These are phyloP conservation scores for Brasilioporus rufonigricans DNA, from an alignment of 768 basidiomycete genomes.

Conservation along the genomic window DNA sequence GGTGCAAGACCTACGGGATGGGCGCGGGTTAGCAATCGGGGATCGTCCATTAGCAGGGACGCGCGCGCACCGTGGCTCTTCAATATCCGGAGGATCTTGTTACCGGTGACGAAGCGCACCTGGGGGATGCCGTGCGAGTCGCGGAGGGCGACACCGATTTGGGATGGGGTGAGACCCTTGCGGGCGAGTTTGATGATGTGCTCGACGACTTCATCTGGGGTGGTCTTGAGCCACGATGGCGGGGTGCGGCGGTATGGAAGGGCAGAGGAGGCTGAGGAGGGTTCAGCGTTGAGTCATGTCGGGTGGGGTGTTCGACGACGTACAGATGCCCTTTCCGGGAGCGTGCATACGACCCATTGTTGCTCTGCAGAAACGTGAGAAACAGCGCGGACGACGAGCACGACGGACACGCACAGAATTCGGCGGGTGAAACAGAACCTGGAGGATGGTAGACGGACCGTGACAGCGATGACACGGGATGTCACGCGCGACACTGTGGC, in stretches of 20 bases:
- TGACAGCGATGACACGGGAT: constrained; percentile 22
- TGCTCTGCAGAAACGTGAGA: constrained; percentile 31
- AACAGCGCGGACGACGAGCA: constrained; percentile 1
- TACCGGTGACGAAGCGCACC: constrained; percentile 97
- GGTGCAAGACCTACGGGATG: constrained; percentile 79
- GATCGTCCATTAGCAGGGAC: neutral
- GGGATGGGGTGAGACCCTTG: constrained; percentile 96
- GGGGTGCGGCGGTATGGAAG: constrained; percentile 96
- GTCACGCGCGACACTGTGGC: constrained; percentile 34
- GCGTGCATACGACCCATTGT: constrained; percentile 99
- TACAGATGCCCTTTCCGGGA: constrained; percentile 99
- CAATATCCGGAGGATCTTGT: constrained; percentile 98
- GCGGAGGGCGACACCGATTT: constrained; percentile 97
- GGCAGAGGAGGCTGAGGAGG: constrained; percentile 65
- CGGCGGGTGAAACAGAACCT: constrained; percentile 2
- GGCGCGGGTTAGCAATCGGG: neutral
- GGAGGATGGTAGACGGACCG: constrained; percentile 8
- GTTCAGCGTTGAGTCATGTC: constrained; percentile 37
- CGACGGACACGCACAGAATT: constrained; percentile 36
- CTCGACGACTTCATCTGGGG: constrained; percentile 92
- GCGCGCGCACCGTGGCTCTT: constrained; percentile 82
- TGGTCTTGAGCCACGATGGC: constrained; percentile 95
- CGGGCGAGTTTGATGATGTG: constrained; percentile 97
- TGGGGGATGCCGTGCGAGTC: constrained; percentile 98
- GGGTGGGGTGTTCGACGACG: constrained; percentile 32